Conservation (phyloP, 148 eudicot genomes). For the Camellia granthamiana region DNA sequence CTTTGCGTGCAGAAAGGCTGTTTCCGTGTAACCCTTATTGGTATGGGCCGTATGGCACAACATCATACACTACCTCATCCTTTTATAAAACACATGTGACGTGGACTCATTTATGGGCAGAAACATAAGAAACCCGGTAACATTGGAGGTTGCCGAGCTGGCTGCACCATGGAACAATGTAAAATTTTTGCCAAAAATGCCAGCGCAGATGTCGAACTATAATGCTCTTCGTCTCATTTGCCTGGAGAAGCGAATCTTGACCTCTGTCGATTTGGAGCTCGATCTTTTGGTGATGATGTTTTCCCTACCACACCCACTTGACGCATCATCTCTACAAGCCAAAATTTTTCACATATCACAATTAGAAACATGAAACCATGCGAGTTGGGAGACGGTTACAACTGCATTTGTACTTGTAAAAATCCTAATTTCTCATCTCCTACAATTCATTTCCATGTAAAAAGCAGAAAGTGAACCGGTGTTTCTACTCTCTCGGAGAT, state of each 20-base stretch:
- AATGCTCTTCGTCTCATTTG: slow-evolving; percentile 19
- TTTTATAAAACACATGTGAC: neutral
- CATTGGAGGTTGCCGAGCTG: neutral
- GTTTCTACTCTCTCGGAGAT: no score
- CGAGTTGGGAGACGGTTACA: neutral
- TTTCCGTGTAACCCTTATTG: no score
- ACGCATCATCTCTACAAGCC: slow-evolving; percentile 25
- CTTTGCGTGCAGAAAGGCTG: no score
- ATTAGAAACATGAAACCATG: neutral
- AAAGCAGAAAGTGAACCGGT: no score
- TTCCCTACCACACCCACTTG: slow-evolving; percentile 32
- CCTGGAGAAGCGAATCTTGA: slow-evolving; percentile 41
- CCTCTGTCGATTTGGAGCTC: slow-evolving; percentile 30
- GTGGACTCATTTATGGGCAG: neutral
- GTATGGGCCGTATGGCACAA: neutral
- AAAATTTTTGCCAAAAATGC: neutral
- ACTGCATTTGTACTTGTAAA: neutral
- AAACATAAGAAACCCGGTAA: neutral
- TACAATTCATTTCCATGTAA: neutral
- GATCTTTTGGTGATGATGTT: slow-evolving; percentile 33
- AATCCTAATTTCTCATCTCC: neutral
- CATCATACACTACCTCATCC: neutral
- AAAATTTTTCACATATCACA: neutral
- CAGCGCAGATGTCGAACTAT: neutral
- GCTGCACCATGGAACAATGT: neutral